These are phyloP conservation scores for Cordyceps pruinosa DNA, from an alignment of 2,329 filamentous ascomycete genomes.

Conservation along the genomic window DNA sequence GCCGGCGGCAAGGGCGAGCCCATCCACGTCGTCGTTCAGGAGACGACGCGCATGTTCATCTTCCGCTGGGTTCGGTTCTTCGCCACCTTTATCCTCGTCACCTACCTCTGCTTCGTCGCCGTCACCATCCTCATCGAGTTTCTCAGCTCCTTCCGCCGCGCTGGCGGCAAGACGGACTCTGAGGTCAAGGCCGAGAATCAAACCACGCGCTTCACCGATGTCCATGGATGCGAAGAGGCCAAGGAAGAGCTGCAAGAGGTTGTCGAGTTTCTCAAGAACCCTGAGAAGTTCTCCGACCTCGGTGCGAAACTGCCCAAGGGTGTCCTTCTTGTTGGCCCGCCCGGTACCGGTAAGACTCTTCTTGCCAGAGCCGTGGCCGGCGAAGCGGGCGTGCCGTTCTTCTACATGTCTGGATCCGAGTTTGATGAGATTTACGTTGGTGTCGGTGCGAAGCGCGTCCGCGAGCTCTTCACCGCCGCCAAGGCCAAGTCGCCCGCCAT, in stretches of 20 bases:
- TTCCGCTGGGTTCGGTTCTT: conserved; percentile 93
- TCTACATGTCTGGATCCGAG: conserved; percentile 99
- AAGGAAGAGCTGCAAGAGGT: conserved; percentile 97
- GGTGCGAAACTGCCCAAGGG: conserved; percentile 96
- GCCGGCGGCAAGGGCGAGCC: conserved; percentile 73
- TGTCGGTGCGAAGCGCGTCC: conserved; percentile 91
- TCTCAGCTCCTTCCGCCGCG: conserved; percentile 68
- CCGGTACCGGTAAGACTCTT: conserved; percentile 95
- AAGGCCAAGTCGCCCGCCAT: conserved; percentile 84
- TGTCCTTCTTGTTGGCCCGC: conserved; percentile 88
- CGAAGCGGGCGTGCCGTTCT: conserved; percentile 96
- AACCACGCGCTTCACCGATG: conserved; percentile 83
- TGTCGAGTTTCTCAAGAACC: conserved; percentile 91
- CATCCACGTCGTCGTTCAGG: conserved; percentile 94
- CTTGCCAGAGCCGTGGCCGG: conserved; percentile 92
- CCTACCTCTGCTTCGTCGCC: conserved; percentile 71
- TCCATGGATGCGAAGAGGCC: conserved; percentile 95
- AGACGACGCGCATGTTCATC: conserved; percentile 68
- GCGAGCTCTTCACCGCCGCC: conserved; percentile 81
- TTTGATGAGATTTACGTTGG: conserved; percentile 98
- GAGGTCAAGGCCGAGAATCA: conserved; percentile 92
- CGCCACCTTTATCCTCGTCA: conserved; percentile 67
- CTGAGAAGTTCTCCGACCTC: conserved; percentile 85
- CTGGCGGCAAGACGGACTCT: conserved; percentile 60
- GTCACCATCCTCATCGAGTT: conserved; percentile 79